A percentile compares a stretch with the other conserved stretches of the same genome.
phyloP scores from a whole-genome alignment of 257 asterid species.

The Henckelia pumila region DNA sequence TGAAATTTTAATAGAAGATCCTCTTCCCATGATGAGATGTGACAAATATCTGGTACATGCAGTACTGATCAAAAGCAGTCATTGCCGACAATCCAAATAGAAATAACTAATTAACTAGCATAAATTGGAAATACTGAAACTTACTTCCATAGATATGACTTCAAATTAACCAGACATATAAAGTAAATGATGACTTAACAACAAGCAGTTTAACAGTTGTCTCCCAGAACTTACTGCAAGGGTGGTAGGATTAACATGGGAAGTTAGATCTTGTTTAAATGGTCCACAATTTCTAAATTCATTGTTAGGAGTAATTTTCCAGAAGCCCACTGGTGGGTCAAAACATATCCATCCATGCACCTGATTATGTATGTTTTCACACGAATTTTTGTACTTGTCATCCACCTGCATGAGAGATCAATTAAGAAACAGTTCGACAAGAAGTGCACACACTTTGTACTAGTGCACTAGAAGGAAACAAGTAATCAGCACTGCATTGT shows the following conservation, averaged over 20 bases:
- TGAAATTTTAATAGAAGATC: constrained; percentile 53
- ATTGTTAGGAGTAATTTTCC: constrained; percentile 73
- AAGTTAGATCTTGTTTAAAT: constrained; percentile 66
- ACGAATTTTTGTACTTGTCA: constrained; percentile 74
- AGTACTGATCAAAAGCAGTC: constrained; percentile 16
- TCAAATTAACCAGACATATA: not conserved
- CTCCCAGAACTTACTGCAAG: constrained; percentile 53
- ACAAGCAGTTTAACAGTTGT: constrained; percentile 5
- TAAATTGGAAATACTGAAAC: not conserved
- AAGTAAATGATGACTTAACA: not conserved
- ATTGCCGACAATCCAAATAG: not conserved
- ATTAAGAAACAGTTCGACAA: constrained; percentile 8
- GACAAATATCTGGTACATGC: constrained; percentile 45
- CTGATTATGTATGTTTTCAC: constrained; percentile 56
- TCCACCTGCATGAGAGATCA: constrained; percentile 54
- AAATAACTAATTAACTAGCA: constrained; percentile 3
- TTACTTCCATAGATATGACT: not conserved
- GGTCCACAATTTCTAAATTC: constrained; percentile 86
- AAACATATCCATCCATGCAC: constrained; percentile 85
- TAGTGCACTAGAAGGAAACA: not conserved
- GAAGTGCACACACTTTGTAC: constrained; percentile 7
- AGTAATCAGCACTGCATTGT: constrained; percentile 14
- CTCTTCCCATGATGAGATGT: constrained; percentile 64
- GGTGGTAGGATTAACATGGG: constrained; percentile 73
- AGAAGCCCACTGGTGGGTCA: constrained; percentile 77